Percentiles rank a stretch among this genome's conserved stretches.
phyloP scores from a whole-genome alignment of 192 early-diverging fungal genomes.

The Coemansia erecta region DNA sequence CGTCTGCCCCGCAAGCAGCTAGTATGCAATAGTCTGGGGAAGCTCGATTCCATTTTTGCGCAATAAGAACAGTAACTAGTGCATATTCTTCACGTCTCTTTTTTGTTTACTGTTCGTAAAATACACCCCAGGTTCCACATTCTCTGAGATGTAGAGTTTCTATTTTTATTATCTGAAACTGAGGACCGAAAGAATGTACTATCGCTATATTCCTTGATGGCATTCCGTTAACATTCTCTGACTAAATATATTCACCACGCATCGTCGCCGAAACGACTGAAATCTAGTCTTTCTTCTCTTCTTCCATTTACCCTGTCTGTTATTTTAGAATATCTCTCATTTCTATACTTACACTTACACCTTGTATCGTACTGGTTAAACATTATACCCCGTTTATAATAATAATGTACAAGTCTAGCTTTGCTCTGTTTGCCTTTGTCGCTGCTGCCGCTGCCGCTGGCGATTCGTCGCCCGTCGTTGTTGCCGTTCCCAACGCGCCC shows the following conservation, averaged over 20 bases:
- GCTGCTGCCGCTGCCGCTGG: slow-evolving; percentile 16
- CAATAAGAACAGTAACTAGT: background rate
- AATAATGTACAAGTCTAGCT: slow-evolving; percentile 24
- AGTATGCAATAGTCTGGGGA: background rate
- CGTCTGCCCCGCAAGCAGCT: background rate
- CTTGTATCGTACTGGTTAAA: background rate
- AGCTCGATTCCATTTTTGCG: background rate
- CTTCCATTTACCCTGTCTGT: background rate
- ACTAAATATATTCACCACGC: no score
- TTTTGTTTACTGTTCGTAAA: background rate
- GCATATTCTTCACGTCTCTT: background rate
- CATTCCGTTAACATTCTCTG: no score
- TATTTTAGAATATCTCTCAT: background rate
- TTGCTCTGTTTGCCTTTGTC: slow-evolving; percentile 19
- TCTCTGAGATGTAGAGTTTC: no score
- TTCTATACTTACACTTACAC: slow-evolving; percentile 2
- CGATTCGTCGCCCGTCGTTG: slow-evolving; percentile 18
- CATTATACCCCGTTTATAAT: background rate
- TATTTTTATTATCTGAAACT: no score
- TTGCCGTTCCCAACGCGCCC: slow-evolving; percentile 10
- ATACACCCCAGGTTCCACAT: background rate
- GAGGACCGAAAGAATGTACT: no score
- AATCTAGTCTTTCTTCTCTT: no score
- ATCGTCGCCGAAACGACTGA: no score
- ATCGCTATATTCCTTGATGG: no score